Percentiles rank a stretch among this genome's conserved stretches.
These are phyloP conservation scores for Phytopythium litorale DNA, from an alignment of 352 stramenopile genomes.

Conservation along the genomic window DNA sequence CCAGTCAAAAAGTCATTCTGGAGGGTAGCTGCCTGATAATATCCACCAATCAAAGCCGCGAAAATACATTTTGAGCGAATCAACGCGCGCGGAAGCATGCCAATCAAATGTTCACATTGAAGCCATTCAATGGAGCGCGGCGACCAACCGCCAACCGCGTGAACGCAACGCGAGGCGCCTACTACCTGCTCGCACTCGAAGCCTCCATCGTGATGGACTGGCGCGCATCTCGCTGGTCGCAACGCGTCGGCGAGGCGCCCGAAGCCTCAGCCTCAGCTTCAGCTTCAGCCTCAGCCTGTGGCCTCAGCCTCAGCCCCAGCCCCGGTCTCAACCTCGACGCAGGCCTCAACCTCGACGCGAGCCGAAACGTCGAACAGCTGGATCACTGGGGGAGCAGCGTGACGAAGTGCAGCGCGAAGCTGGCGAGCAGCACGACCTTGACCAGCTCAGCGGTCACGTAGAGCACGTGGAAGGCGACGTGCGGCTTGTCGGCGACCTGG, in stretches of 20 bases:
- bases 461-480: slow-evolving; percentile 33
- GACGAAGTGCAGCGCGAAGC: slow-evolving; percentile 49
- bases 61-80: not conserved
- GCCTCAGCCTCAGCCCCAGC: no score
- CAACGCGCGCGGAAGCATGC: not conserved
- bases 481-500: slow-evolving; percentile 32
- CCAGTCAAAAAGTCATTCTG: not conserved
- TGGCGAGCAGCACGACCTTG: slow-evolving; percentile 46
- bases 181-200: no score
- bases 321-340: no score
- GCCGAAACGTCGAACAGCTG: no score
- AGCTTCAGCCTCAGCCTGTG: no score
- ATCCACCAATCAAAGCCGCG: not conserved
- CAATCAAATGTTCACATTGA: not conserved
- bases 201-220: no score
- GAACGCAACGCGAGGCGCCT: no score
- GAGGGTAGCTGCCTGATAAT: not conserved
- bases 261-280: no score
- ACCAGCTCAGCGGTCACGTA: slow-evolving; percentile 41
- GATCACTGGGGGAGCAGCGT: slow-evolving; percentile 25
- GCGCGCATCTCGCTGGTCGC: no score
- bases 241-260: no score
- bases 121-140: not conserved
- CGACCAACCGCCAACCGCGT: no score
- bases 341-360: no score